phyloP scores from a whole-genome alignment of 345 rosid species.

The Aethionema arabicum region DNA sequence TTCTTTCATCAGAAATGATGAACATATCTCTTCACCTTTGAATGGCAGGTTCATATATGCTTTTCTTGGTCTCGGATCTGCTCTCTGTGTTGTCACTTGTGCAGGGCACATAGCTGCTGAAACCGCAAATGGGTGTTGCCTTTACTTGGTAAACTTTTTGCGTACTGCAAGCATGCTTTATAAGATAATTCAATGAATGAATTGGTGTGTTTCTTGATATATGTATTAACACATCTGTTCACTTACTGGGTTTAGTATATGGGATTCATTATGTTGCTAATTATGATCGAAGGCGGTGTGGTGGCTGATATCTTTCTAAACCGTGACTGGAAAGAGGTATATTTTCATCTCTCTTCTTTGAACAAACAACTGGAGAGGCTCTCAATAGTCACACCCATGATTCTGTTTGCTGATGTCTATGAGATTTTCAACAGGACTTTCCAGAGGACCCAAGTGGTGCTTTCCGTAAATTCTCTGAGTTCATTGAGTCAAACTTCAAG shows the following conservation, averaged over 20 bases:
- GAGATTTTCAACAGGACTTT: constrained; percentile 59
- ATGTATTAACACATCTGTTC: constrained; percentile 1
- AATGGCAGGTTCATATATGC: constrained; percentile 77
- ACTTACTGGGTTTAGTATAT: constrained; percentile 53
- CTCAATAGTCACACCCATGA: background rate
- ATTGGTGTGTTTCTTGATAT: background rate
- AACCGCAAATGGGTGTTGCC: constrained; percentile 82
- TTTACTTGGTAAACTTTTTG: constrained; percentile 64
- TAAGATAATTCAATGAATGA: constrained; percentile 1
- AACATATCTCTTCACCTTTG: background rate
- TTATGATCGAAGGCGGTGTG: constrained; percentile 80
- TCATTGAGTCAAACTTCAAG: constrained; percentile 62
- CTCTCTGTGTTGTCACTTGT: constrained; percentile 69
- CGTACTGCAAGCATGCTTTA: background rate
- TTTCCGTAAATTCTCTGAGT: constrained; percentile 58
- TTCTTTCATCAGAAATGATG: background rate
- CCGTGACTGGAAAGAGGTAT: constrained; percentile 81
- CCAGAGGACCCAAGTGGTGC: constrained; percentile 84
- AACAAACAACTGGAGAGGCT: background rate
- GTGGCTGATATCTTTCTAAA: constrained; percentile 70
- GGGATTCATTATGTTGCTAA: constrained; percentile 59
- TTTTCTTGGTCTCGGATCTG: constrained; percentile 63
- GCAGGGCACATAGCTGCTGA: constrained; percentile 85
- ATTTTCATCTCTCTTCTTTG: background rate
- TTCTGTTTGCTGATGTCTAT: constrained; percentile 21